Conservation (phyloP, 1,139 yeast species). For the Blastobotrys apis region DNA sequence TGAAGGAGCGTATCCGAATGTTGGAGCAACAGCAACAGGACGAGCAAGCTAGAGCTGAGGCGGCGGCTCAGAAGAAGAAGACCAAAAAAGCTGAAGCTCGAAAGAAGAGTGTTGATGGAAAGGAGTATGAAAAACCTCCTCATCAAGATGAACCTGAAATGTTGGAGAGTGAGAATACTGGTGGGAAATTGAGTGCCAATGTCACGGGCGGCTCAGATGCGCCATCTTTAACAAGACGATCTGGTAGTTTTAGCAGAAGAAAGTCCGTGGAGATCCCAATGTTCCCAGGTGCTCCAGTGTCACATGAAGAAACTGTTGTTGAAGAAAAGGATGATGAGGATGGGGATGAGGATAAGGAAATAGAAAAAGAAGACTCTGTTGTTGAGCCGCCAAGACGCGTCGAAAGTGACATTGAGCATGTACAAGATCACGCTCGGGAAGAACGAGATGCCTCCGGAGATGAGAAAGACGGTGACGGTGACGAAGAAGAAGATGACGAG, state of each 20-base stretch:
- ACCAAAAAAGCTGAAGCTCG: slow-evolving; percentile 33
- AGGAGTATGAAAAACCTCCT: slow-evolving; percentile 17
- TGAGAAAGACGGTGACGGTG: slow-evolving; percentile 15
- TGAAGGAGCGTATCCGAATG: slow-evolving; percentile 81
- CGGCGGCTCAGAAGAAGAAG: slow-evolving; percentile 57
- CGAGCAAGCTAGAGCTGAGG: slow-evolving; percentile 72
- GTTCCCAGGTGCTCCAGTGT: slow-evolving; percentile 2
- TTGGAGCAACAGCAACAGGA: slow-evolving; percentile 78
- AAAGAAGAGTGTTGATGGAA: slow-evolving; percentile 18
- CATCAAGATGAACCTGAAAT: neutral
- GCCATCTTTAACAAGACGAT: neutral
- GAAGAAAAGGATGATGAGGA: slow-evolving; percentile 1
- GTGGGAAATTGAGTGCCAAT: neutral
- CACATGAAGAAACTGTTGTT: neutral
- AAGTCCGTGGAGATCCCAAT: slow-evolving; percentile 1
- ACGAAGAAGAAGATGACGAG: slow-evolving; percentile 21
- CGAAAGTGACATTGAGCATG: neutral
- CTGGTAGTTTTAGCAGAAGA: slow-evolving; percentile 1
- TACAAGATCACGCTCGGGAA: neutral
- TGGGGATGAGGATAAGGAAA: neutral
- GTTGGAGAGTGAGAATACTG: neutral
- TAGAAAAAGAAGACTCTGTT: slow-evolving; percentile 8
- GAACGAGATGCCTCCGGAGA: slow-evolving; percentile 10
- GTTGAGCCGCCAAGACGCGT: slow-evolving; percentile 4
- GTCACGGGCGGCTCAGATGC: neutral